phyloP scores from a whole-genome alignment of 1,139 yeast genomes.

The Geotrichum candidum region DNA sequence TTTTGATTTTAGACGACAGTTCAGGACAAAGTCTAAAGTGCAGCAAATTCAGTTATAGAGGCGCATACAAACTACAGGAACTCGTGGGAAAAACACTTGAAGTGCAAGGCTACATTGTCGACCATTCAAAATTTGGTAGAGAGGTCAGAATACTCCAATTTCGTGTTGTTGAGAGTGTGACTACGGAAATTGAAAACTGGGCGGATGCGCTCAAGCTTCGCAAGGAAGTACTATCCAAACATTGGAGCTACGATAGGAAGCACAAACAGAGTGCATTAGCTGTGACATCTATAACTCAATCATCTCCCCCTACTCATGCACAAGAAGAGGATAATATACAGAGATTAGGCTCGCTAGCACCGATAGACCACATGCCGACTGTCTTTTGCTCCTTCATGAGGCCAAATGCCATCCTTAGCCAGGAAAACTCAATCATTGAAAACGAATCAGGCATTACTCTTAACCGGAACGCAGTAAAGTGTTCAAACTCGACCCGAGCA shows the following conservation, averaged over 20 bases:
- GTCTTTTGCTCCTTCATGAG: constrained; percentile 6
- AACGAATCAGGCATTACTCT: background rate
- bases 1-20: constrained; percentile 7
- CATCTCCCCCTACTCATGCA: background rate
- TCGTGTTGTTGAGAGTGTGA: background rate
- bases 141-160: constrained; percentile 18
- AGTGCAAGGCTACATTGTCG: constrained; percentile 20
- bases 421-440: background rate
- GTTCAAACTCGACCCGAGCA: background rate
- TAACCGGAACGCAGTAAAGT: background rate
- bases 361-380: constrained; percentile 1
- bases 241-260: constrained; percentile 18
- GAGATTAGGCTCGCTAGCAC: constrained; percentile 11
- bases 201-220: constrained; percentile 20
- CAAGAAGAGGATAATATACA: constrained; percentile 4
- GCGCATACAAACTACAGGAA: background rate
- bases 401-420: background rate
- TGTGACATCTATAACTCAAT: background rate
- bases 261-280: background rate
- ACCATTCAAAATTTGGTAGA: constrained; percentile 15
- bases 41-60: constrained; percentile 11
- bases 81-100: constrained; percentile 16
- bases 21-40: constrained; percentile 11
- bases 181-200: constrained; percentile 17
- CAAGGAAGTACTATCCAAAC: constrained; percentile 19